phyloP scores from a whole-genome alignment of 768 basidiomycete genomes.

The Nevesoporus exiguus region DNA sequence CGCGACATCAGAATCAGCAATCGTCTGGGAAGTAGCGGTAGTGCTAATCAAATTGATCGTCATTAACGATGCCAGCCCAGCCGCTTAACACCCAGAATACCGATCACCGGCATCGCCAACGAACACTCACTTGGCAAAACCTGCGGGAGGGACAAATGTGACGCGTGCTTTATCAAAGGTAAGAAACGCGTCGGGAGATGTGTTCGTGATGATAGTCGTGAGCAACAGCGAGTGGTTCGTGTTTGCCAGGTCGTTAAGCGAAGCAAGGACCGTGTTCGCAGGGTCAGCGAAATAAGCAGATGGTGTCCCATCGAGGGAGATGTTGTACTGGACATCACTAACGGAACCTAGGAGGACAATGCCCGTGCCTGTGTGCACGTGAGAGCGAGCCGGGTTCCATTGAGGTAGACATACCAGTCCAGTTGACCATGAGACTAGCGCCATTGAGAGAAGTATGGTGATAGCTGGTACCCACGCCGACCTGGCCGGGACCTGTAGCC shows the following conservation, averaged over 20 bases:
- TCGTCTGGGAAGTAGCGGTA: constrained; percentile 33
- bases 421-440: constrained; percentile 52
- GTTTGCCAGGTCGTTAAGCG: constrained; percentile 45
- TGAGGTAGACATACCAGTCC: constrained; percentile 52
- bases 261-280: constrained; percentile 43
- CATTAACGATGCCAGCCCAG: constrained; percentile 16
- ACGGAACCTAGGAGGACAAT: constrained; percentile 57
- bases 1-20: constrained; percentile 45
- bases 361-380: constrained; percentile 50
- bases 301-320: constrained; percentile 50
- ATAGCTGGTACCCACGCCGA: constrained; percentile 52
- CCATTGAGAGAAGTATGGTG: constrained; percentile 63
- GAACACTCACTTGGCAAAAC: constrained; percentile 34
- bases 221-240: constrained; percentile 54
- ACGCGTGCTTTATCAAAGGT: constrained; percentile 58
- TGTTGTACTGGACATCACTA: constrained; percentile 40
- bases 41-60: constrained; percentile 30
- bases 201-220: constrained; percentile 40
- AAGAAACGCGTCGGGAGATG: constrained; percentile 39
- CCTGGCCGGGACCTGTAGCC: constrained; percentile 37
- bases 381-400: not conserved
- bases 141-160: constrained; percentile 35
- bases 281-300: constrained; percentile 26
- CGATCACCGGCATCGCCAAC: constrained; percentile 4
- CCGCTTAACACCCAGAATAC: not conserved